Conservation (phyloP, 768 basidiomycete species). For the Terana coerulea region DNA sequence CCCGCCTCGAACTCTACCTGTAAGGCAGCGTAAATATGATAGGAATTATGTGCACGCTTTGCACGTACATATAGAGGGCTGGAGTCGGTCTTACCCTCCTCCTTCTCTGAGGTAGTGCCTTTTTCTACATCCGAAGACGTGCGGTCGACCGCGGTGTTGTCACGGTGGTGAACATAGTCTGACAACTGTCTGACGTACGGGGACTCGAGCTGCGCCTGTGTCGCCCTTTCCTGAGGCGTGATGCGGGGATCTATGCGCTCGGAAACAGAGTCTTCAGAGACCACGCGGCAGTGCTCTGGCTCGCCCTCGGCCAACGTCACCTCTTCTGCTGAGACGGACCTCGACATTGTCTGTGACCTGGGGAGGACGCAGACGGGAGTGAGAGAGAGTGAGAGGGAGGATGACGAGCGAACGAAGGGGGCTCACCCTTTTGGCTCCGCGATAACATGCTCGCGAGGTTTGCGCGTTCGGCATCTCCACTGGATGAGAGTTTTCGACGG, state of each 20-base stretch:
- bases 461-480: no score
- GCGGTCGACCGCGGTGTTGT: conserved; percentile 14
- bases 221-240: conserved; percentile 27
- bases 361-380: background rate
- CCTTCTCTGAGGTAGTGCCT: conserved; percentile 2
- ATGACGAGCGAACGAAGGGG: no score
- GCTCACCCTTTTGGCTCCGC: no score
- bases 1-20: conserved; percentile 33
- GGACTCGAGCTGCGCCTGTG: conserved; percentile 31
- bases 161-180: conserved; percentile 26
- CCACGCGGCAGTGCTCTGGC: conserved; percentile 14
- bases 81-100: no score
- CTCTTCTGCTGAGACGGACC: conserved; percentile 8
- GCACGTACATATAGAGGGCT: conserved; percentile 21
- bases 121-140: conserved; percentile 11
- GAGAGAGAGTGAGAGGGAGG: no score
- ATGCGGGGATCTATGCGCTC: conserved; percentile 39
- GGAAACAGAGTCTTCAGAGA: conserved; percentile 14
- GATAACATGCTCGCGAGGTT: no score
- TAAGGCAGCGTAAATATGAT: background rate
- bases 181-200: conserved; percentile 29
- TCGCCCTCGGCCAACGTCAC: conserved; percentile 10
- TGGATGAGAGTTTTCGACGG: no score
- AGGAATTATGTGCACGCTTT: no score
- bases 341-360: conserved; percentile 1